Conservation (phyloP, 1,139 yeast genomes). For the Petasospora fabianii region DNA sequence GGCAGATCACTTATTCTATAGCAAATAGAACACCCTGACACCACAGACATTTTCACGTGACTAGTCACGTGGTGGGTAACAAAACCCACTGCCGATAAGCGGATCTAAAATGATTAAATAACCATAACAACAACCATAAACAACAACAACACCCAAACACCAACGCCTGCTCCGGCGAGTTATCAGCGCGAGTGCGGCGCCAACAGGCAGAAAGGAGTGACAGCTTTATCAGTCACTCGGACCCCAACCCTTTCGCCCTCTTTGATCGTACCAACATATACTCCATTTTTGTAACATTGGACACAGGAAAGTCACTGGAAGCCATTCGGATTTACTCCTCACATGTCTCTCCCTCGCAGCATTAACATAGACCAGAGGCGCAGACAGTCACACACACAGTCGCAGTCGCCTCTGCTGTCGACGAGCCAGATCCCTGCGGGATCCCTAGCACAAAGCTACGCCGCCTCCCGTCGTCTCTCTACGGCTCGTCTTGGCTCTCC, state of each 20-base stretch:
- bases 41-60: too few species aligned
- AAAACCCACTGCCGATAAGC: too few species aligned
- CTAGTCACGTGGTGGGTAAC: too few species aligned
- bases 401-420: conserved; percentile 3
- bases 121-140: too few species aligned
- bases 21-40: too few species aligned
- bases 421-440: conserved; percentile 5
- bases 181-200: neutral
- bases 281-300: neutral
- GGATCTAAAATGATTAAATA: too few species aligned
- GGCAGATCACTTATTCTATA: too few species aligned
- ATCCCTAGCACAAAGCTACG: conserved; percentile 6
- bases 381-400: conserved; percentile 7
- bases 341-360: conserved; percentile 11
- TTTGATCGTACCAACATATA: neutral
- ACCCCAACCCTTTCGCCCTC: neutral
- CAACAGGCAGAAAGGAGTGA: conserved; percentile 1
- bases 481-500: conserved; percentile 21
- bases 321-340: neutral
- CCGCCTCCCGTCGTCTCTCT: conserved; percentile 10
- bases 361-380: conserved; percentile 8
- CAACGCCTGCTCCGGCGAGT: conserved; percentile 1
- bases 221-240: neutral
- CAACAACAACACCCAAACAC: neutral
- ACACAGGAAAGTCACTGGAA: neutral